Base-by-base conservation (phyloP, 805 yeast species). In the Naumovozyma baii region DNA sequence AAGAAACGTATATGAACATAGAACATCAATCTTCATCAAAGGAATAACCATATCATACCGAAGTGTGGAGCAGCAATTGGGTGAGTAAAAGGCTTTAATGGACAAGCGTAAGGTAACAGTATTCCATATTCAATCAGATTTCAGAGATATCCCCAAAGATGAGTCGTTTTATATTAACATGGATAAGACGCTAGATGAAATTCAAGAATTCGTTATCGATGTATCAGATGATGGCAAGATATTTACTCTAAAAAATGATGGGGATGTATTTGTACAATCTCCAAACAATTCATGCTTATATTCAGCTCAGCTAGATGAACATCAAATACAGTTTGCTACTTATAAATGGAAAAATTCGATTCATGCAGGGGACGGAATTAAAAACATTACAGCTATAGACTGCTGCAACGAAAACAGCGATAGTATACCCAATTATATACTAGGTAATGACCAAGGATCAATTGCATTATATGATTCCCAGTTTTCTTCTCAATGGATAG, bases 111-210 rank as follows among this genome's bases (percentile, higher is more conserved):
- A 22, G 26, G 9, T 7, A 22, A 18, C 45, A 4, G 45, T 50
- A 16, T 46, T 49, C 19, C 57, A 58, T n/a, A 59, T 73, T 3
- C 80, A 76, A 53, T 61, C 68, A 3, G 55, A 69, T 5, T 71
- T 73, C 41, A 49, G 52, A 18, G 74, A 69, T 1, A 14, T 14
- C 0, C 36, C 29, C 0, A 41, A 51, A 20, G 74, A 64, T 14
- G 37, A 29, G 1, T 33, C 44, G 13, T 70, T 74, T 48, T 76
- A 76, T 71, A 51, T 74, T 14, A 67, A 64, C 38, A 50, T 59
- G 14, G 60, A 67, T 33, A 36, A 41, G 20, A 36, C 54, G 1
- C 43, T 39, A 12, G 42, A 54, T 22, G 50, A 44, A 14, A 47
- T 61, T 2, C 36, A 46, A 18, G 68, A 66, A 36, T 59, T 54